phyloP scores from a whole-genome alignment of 345 rosid species.

The Linum tenue region DNA sequence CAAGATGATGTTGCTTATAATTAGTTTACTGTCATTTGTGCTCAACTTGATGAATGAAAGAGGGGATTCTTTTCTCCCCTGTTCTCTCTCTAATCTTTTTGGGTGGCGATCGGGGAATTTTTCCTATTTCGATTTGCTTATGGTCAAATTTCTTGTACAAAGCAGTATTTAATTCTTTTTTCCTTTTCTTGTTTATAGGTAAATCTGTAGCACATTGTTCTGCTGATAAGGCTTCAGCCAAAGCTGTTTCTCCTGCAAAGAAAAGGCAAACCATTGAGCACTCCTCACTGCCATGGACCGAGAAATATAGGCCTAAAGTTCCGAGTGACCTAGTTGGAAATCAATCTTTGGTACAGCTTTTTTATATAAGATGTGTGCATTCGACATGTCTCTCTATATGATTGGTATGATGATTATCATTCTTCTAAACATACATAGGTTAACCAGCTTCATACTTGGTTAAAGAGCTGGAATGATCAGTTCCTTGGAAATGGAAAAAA shows the following conservation, averaged over 20 bases:
- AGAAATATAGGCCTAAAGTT: constrained; percentile 75
- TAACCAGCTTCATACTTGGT: constrained; percentile 83
- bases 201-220: constrained; percentile 28
- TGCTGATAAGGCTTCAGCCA: constrained; percentile 21
- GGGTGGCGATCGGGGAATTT: not conserved
- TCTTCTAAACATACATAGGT: constrained; percentile 39
- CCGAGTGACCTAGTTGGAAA: constrained; percentile 89
- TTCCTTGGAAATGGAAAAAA: constrained; percentile 55
- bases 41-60: too few relatives aligned
- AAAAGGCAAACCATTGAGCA: constrained; percentile 32
- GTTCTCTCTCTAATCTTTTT: not conserved
- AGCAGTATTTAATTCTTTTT: not conserved
- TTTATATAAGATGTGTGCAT: not conserved
- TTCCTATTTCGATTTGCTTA: too few relatives aligned
- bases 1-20: too few relatives aligned
- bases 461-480: constrained; percentile 68
- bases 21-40: too few relatives aligned
- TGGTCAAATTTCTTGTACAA: not conserved
- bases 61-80: not conserved
- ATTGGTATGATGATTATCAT: constrained; percentile 2
- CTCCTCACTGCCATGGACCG: constrained; percentile 71
- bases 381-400: not conserved
- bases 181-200: constrained; percentile 18
- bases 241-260: constrained; percentile 29
- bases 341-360: constrained; percentile 57